phyloP scores from a whole-genome alignment of 306 rosid genomes.

The Medicago ruthenica region DNA sequence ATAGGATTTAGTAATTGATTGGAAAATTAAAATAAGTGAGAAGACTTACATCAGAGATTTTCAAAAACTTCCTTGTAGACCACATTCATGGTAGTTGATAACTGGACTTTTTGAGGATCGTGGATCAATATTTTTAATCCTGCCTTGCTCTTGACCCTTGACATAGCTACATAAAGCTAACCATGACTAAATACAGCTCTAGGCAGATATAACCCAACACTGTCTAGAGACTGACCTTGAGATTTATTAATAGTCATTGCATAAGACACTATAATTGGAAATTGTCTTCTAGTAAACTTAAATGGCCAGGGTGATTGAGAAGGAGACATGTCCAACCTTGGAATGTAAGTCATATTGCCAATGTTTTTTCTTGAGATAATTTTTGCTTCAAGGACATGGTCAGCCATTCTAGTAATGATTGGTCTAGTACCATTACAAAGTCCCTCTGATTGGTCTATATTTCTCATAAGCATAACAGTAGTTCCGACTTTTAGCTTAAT shows the following conservation, averaged over 20 bases:
- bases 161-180: not conserved
- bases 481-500: not conserved
- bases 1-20: no score
- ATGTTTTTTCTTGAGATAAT: no score
- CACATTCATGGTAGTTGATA: no score
- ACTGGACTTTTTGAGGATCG: no score
- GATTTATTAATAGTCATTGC: not conserved
- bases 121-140: not conserved
- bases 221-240: not conserved
- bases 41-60: no score
- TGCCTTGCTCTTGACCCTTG: not conserved
- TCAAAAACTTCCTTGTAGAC: no score
- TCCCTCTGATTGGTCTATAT: not conserved
- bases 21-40: no score
- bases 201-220: not conserved
- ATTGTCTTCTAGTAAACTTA: not conserved
- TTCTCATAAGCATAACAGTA: not conserved
- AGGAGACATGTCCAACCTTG: not conserved
- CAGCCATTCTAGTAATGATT: not conserved
- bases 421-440: not conserved
- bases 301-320: not conserved
- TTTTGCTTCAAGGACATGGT: not conserved
- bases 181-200: not conserved
- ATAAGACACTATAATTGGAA: not conserved
- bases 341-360: no score